Evolutionary conservation across 768 basidiomycete species (phyloP), one percentile per base, ranked within the genome.

Genomic region (Mycena pura): DNA sequence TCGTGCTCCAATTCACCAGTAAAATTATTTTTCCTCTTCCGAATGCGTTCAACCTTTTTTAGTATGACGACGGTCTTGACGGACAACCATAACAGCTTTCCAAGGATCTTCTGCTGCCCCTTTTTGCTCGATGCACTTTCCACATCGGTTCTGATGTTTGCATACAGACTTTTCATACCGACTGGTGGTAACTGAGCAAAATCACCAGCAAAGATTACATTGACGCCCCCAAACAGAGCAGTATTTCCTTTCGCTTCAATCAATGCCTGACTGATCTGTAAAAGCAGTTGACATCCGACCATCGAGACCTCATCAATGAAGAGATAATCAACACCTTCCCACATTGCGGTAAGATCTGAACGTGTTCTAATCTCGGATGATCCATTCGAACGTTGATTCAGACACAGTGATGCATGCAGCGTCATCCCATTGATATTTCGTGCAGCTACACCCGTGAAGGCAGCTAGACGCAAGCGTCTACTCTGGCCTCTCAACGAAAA

Each of bases 361-460:
- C 50, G 31, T 4, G 62, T 66, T 57, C 29, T 31, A 4, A 61
- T 63, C 31, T 54, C 22, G 8, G 52, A 29, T 3, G 19, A 25
- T 8, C n/a, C 10, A 34, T 44, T 57, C 21, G 39, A 34, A 1
- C 40, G 11, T 10, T 70, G 68, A 46, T 63, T 62, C 0, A 74
- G 38, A 32, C 50, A 34, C 0, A 76, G 50, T 8, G 74, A 73
- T 1, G 77, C 31, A 68, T 82, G 80, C 5, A 81, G 15, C 0
- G 81, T 82, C 58, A 73, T 73, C 0, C 80, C 80, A 0, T 46
- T 44, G 7, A 82, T 77, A 31, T 78, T 75, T 10, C 57, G 41
- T 0, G 80, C 80, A n/a, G 80, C 80, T 11, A 75, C 69, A 0
- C 80, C 81, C 11, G 77, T 81, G 47, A 68, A 79, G 0, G 78